Percentiles rank a stretch among this genome's conserved stretches.
These are phyloP conservation scores for Solanum chacoense DNA, from an alignment of 305 asterid species.

Conservation along the genomic window DNA sequence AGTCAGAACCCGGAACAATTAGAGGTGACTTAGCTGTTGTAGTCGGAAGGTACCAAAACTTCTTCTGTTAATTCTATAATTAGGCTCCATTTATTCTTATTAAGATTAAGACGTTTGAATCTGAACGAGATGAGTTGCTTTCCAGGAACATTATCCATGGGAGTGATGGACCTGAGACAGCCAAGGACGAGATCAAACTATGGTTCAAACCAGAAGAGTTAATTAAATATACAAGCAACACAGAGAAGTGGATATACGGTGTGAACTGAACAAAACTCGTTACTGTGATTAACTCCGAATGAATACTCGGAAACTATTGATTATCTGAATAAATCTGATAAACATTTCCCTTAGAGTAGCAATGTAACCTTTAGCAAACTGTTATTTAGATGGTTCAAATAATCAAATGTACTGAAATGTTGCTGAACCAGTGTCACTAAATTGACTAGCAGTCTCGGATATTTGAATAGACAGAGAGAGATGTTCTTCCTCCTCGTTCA, in stretches of 20 bases:
- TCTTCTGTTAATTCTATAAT: neutral
- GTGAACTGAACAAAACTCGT: constrained; percentile 19
- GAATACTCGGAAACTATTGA: neutral
- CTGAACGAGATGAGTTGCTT: neutral
- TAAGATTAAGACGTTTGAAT: neutral
- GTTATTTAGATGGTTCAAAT: neutral
- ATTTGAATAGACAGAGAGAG: neutral
- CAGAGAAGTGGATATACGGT: constrained; percentile 86
- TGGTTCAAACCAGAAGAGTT: constrained; percentile 92
- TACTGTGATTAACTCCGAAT: neutral
- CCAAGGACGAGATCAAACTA: constrained; percentile 84
- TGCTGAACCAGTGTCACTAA: neutral
- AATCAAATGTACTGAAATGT: neutral
- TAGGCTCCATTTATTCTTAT: neutral
- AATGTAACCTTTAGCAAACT: neutral
- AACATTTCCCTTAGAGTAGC: neutral
- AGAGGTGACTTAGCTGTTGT: constrained; percentile 93
- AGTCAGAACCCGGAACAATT: constrained; percentile 97
- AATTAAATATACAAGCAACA: constrained; percentile 55
- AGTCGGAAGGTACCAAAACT: constrained; percentile 60
- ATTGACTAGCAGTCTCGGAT: neutral
- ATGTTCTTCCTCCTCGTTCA: neutral
- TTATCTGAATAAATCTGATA: neutral
- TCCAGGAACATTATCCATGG: constrained; percentile 87
- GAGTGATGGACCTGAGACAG: constrained; percentile 95